phyloP scores from a whole-genome alignment of 176 grass and related monocot genomes.

The Musa beccarii region DNA sequence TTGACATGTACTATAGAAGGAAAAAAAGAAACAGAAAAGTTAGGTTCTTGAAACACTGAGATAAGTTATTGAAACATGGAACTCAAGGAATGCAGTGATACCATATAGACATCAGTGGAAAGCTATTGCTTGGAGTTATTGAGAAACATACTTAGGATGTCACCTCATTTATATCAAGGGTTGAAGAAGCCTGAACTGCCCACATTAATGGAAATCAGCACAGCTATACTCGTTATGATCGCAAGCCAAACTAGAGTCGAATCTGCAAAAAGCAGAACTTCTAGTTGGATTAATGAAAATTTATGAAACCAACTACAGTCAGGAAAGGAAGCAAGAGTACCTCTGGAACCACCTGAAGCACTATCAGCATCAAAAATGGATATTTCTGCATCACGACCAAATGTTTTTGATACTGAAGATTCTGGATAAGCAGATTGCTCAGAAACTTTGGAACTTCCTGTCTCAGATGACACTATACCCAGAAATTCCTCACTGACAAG shows the following conservation, averaged over 20 bases:
- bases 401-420: neutral
- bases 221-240: constrained; percentile 44
- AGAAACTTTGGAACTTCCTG: constrained; percentile 31
- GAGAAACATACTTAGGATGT: neutral
- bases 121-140: neutral
- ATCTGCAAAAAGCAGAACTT: constrained; percentile 33
- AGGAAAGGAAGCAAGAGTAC: constrained; percentile 16
- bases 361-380: constrained; percentile 16
- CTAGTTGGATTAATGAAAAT: constrained; percentile 9
- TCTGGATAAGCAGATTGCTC: constrained; percentile 22
- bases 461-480: constrained; percentile 73
- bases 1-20: too few relatives aligned
- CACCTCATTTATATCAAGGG: constrained; percentile 28
- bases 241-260: constrained; percentile 68
- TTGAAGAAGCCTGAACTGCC: constrained; percentile 80
- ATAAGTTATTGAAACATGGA: too few relatives aligned
- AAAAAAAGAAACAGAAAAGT: too few relatives aligned
- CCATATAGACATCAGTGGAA: neutral
- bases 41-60: too few relatives aligned
- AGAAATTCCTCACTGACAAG: constrained; percentile 98
- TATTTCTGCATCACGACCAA: neutral
- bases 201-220: constrained; percentile 59
- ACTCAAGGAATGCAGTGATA: too few relatives aligned
- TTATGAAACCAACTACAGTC: neutral
- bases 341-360: constrained; percentile 33